phyloP scores from a whole-genome alignment of 1,139 yeast genomes.

The Yamadazyma blattariae region DNA sequence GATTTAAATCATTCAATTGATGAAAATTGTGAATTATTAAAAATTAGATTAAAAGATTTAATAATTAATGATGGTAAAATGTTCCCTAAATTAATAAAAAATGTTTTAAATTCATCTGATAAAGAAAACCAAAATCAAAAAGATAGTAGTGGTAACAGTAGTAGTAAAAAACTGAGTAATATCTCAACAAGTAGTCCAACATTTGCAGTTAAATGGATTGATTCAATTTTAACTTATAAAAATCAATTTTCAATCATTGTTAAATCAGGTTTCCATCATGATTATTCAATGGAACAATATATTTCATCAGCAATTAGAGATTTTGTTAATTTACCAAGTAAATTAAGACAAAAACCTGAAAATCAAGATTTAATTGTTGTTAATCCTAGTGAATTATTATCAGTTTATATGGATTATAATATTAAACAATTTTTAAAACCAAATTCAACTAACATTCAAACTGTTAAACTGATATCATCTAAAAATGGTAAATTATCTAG shows the following conservation, averaged over 20 bases:
- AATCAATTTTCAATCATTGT: constrained; percentile 51
- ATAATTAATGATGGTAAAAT: constrained; percentile 40
- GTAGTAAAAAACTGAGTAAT: background rate
- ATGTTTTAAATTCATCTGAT: constrained; percentile 16
- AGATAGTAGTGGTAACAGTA: constrained; percentile 3
- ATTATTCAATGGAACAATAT: constrained; percentile 50
- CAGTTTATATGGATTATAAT: constrained; percentile 71
- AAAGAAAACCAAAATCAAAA: constrained; percentile 5
- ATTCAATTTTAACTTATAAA: constrained; percentile 53
- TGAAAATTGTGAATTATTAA: constrained; percentile 47
- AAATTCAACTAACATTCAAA: constrained; percentile 26
- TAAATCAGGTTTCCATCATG: constrained; percentile 45
- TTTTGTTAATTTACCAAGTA: constrained; percentile 47
- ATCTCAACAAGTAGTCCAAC: constrained; percentile 22
- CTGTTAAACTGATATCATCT: constrained; percentile 1
- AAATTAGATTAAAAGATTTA: constrained; percentile 45
- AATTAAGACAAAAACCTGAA: constrained; percentile 5
- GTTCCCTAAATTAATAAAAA: constrained; percentile 28
- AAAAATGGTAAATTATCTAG: background rate
- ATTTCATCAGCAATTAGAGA: constrained; percentile 62
- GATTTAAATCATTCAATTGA: constrained; percentile 56
- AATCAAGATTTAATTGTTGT: constrained; percentile 27
- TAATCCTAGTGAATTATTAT: constrained; percentile 69
- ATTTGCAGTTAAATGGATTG: constrained; percentile 72
- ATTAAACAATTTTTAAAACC: constrained; percentile 50